phyloP scores from a whole-genome alignment of 169 alveolate genomes.

The Cryptosporidium ryanae region DNA sequence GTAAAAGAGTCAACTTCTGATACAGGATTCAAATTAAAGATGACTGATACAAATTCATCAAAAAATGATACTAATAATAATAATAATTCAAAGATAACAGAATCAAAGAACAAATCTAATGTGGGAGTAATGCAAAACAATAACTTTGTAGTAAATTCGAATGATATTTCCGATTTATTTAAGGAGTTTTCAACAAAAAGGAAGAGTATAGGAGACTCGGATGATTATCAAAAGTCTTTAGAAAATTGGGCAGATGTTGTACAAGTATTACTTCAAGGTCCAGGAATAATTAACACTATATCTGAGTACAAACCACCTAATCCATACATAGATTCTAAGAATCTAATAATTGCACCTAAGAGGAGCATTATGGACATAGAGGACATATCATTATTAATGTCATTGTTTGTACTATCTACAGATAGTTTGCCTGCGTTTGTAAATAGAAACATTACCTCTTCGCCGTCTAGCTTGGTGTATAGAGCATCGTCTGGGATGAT shows the following conservation, averaged over 20 bases:
- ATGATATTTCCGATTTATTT: slow-evolving; percentile 42
- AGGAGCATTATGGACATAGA: slow-evolving; percentile 33
- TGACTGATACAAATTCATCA: background rate
- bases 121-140: background rate
- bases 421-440: slow-evolving; percentile 60
- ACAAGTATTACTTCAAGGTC: slow-evolving; percentile 69
- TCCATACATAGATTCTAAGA: slow-evolving; percentile 42
- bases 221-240: slow-evolving; percentile 11
- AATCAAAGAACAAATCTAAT: background rate
- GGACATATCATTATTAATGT: slow-evolving; percentile 46
- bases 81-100: background rate
- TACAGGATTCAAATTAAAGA: too few relatives aligned
- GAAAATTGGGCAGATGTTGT: slow-evolving; percentile 73
- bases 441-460: slow-evolving; percentile 40
- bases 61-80: background rate
- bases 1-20: background rate
- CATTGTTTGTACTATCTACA: slow-evolving; percentile 55
- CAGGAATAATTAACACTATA: slow-evolving; percentile 49
- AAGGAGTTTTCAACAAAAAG: slow-evolving; percentile 52
- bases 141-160: background rate
- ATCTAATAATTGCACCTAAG: slow-evolving; percentile 20
- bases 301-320: slow-evolving; percentile 46
- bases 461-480: slow-evolving; percentile 56
- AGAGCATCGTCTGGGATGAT: slow-evolving; percentile 26
- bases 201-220: slow-evolving; percentile 1